Base-by-base conservation (phyloP, 1,284 basidiomycete species). In the Ganoderma meredithae region DNA sequence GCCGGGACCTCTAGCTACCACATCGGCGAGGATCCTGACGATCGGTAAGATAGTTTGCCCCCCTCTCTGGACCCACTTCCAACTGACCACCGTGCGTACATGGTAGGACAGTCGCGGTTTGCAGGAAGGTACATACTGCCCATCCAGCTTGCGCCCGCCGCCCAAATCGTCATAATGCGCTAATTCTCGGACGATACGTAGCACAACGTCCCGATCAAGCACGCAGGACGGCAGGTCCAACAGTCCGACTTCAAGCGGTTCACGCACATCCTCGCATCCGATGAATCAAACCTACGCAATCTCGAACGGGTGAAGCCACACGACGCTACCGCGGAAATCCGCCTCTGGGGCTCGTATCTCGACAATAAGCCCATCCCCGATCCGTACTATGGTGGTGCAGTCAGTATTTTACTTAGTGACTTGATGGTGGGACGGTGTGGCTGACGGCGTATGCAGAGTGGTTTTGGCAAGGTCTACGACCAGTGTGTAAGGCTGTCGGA, bases 1-100 rank as follows among this genome's bases (percentile, higher is more conserved):
- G 89, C 88, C 69, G 92, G 92, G 7, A 94, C 91, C 4, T 87
- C 85, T 39, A 88, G 83, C 33, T 94, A 92, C 77, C 93, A 95
- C 75, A 76, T 87, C 36, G 90, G 89, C 13, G 90, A 93, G 66
- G 84, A 87, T 68, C 92, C 93, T 33, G 93, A 95, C 74, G 82
- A 89, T 64, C 83, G 92, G 93, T 91, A 73, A 70, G 81, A 39
- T 19, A n/a, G 10, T 39, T 22, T 19, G 19, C 19, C 4, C 36
- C 43, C 31, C 19, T 13, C 22, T 39, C 15, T 44, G 40, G 63
- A 1, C 39, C n/a, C 53, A 41, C 56, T 1, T 12, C n/a, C 22
- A 49, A 9, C 22, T 49, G 22, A 49, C 22, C 47, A 25, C 47
- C 10, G 22, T 19, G 12, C 47, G 25, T 25, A 49, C 19, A 1